A percentile compares a stretch with the other conserved stretches of the same genome.
phyloP scores from a whole-genome alignment of 768 basidiomycete species.

The Leccinellum rugosiceps region DNA sequence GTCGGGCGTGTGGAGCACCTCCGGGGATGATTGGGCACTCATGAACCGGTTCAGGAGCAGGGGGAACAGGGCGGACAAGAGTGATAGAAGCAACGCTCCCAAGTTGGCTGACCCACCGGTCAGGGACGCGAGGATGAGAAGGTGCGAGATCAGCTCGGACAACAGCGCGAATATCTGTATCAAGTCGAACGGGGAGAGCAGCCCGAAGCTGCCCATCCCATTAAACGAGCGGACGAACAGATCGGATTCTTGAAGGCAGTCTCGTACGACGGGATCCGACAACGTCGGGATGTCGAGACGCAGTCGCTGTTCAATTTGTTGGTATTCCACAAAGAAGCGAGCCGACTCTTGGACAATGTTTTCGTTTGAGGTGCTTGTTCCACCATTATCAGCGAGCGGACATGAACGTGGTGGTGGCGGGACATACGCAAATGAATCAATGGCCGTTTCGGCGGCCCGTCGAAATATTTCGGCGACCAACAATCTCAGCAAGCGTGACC shows the following conservation, averaged over 20 bases:
- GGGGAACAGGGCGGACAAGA: slow-evolving; percentile 60
- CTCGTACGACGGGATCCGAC: slow-evolving; percentile 66
- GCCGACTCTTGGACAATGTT: slow-evolving; percentile 70
- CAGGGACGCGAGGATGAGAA: slow-evolving; percentile 65
- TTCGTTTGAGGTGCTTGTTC: slow-evolving; percentile 63
- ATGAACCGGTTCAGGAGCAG: slow-evolving; percentile 52
- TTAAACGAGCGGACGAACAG: slow-evolving; percentile 80
- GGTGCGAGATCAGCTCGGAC: slow-evolving; percentile 69
- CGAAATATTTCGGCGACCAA: slow-evolving; percentile 61
- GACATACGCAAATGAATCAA: slow-evolving; percentile 75
- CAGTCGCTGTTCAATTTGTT: slow-evolving; percentile 74
- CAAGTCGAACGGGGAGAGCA: slow-evolving; percentile 78
- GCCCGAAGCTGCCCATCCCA: slow-evolving; percentile 69
- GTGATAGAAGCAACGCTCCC: slow-evolving; percentile 56
- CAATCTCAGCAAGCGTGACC: slow-evolving; percentile 58
- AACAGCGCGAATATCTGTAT: slow-evolving; percentile 67
- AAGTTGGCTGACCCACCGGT: slow-evolving; percentile 52
- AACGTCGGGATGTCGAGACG: slow-evolving; percentile 78
- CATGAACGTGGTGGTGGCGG: slow-evolving; percentile 11
- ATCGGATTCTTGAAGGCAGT: slow-evolving; percentile 83
- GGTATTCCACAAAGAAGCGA: slow-evolving; percentile 71
- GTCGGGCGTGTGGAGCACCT: slow-evolving; percentile 46
- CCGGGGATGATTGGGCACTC: slow-evolving; percentile 38
- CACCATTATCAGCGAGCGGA: slow-evolving; percentile 5
- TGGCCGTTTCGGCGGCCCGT: slow-evolving; percentile 57